Base-by-base conservation (phyloP, 2,329 filamentous ascomycete genomes). In the Ophiostoma sp. region DNA sequence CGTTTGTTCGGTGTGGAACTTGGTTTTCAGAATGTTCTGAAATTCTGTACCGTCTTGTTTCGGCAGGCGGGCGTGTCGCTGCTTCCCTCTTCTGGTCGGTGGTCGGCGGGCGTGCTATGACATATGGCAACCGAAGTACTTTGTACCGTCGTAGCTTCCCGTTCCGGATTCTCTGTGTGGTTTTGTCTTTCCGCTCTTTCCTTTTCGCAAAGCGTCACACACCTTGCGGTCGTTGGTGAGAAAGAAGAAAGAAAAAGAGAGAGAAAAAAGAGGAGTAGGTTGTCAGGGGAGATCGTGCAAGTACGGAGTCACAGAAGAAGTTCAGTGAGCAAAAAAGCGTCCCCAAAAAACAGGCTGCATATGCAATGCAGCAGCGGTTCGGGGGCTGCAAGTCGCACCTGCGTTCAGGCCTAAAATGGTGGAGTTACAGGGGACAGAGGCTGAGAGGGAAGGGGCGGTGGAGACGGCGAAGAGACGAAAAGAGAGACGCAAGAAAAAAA, bases 281-380 rank as follows among this genome's bases (percentile, higher is more conserved):
- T 75, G 74, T 74, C 74, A 74, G 71, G 74, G 74, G 74, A 74
- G 74, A 75, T 74, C 55, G 66, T 42, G 36, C 19, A 59, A 22
- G 9, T 8, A 52, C 25, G 25, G 17, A 52, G 42, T 42, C 39
- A 42, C 22, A 50, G 11, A 17, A n/a, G 33, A 36, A 64, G 39
- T 31, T 33, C 4, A 31, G 39, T 69, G 63, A 28, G 61, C 61
- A 69, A 31, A 39, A 69, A 17, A 17, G 66, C 28, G 28, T 25
- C 33, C 63, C 63, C 63, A 33, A 69, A 48, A 52, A 69, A 45
- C 42, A 69, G 66, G 39, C 39, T 48, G 39, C 42, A 55, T 69
- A 55, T 57, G 31, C 69, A 19, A 45, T 68, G 63, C 63, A 68
- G 5, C 63, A 48, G 63, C 63, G 63, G 64, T n/a, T 48, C 42